Base-by-base conservation (phyloP, 2,329 filamentous ascomycete species). In the Penicillium sp. region DNA sequence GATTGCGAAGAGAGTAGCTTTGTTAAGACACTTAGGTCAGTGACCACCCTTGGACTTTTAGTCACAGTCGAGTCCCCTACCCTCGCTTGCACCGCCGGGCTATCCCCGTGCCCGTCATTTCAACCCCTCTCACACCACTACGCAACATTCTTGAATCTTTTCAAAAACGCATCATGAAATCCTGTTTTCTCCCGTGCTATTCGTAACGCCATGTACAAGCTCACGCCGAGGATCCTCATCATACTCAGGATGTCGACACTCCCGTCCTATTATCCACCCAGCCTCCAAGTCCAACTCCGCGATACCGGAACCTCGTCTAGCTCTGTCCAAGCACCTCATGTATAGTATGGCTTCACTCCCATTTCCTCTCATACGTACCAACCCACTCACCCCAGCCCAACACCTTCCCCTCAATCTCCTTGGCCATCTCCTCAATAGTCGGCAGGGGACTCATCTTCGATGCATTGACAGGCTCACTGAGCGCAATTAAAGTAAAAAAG, bases 331-430 rank as follows among this genome's bases (percentile, higher is more conserved):
- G 6, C 43, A 1, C 15, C 14, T 17, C 39, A 3, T 6, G 15
- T 42, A n/a, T 11, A 10, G 3, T n/a, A 5, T 1, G 10, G 49
- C 31, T 47, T 66, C 47, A 67, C 42, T 62, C 28, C 73, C 76
- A 78, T 48, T 69, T 74, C 43, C 78, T 76, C 70, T 83, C 81
- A 63, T 75, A 81, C 22, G 73, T 69, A 2, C 78, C 82, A 53
- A 77, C 70, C 81, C 81, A 84, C 53, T 73, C 66, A 0, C 82
- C 83, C 82, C 82, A 85, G 2, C 73, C 78, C 7, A 81, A 64
- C 12, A 85, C 74, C 65, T 82, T 84, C 0, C 79, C 81, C 7
- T 78, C 63, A 39, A 84, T 78, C 35, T 74, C 76, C 14, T 73
- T 69, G 5, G 69, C 71, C 17, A 85, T 67, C 55, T 82, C 78